A percentile compares a stretch with the other conserved stretches of the same genome.
Evolutionary conservation across 2,329 filamentous ascomycete genomes (phyloP).

Genomic region (Colletotrichum sojae): DNA sequence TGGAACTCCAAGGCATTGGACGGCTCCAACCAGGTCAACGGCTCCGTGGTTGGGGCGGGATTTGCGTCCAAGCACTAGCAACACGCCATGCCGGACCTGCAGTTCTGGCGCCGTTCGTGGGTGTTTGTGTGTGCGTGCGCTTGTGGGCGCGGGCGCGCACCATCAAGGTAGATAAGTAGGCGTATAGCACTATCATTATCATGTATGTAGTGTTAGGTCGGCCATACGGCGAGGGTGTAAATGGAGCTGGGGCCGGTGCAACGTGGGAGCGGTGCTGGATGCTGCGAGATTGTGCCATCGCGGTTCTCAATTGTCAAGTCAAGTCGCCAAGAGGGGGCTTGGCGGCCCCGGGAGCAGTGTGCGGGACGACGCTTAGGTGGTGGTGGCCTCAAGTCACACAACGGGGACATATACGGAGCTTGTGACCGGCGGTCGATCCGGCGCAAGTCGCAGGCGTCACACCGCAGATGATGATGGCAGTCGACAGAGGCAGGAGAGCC

Average conservation of each 20-base stretch:
- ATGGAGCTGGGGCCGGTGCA: constrained; percentile 17
- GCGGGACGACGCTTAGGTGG: background rate
- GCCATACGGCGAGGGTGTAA: constrained; percentile 17
- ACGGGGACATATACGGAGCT: constrained; percentile 13
- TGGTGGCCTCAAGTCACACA: background rate
- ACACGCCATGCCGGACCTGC: constrained; percentile 39
- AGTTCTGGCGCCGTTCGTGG: constrained; percentile 28
- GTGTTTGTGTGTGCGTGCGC: background rate
- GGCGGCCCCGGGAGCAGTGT: background rate
- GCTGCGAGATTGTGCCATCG: constrained; percentile 26
- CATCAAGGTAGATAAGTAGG: constrained; percentile 21
- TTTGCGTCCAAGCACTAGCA: constrained; percentile 32
- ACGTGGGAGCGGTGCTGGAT: constrained; percentile 16
- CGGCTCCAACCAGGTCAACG: constrained; percentile 1
- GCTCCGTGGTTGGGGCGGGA: constrained; percentile 11
- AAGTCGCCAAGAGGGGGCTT: constrained; percentile 2
- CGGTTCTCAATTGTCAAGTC: constrained; percentile 25
- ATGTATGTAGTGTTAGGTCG: constrained; percentile 2
- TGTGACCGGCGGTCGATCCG: constrained; percentile 11
- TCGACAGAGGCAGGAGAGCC: background rate
- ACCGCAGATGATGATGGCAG: background rate
- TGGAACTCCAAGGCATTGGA: constrained; percentile 14
- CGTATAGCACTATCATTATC: too few relatives aligned
- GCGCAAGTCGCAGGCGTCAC: constrained; percentile 24
- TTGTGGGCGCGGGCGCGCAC: constrained; percentile 13